Base-by-base conservation (phyloP, 2,329 filamentous ascomycete species). In the Dendryphion nanum region DNA sequence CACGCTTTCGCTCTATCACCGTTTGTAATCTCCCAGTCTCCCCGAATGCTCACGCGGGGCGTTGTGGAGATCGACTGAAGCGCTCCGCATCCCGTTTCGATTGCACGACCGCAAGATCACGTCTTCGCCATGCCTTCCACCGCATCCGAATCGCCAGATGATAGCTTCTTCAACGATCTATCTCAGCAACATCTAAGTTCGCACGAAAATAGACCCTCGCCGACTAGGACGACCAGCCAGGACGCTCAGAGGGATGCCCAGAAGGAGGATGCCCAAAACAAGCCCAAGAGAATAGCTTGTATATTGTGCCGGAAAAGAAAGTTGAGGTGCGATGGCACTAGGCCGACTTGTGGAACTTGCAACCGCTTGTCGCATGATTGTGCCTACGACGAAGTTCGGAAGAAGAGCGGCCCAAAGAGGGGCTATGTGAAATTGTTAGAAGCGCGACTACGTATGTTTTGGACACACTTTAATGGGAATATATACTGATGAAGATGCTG, bases 401-500 rank as follows among this genome's bases (percentile, higher is more conserved):
- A 89, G 70, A 95, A 95, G 79, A 95, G 89, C 64, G 90, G 90
- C 3, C 90, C 90, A 2, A 95, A 95, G 73, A 79, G 90, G 61
- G 90, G 90, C 54, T 95, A 96, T 63, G 90, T 95, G 45, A 95
- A 95, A 73, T 85, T 89, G 42, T 70, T 97, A 52, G 93, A 97
- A 68, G 90, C 94, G 63, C 81, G 93, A 64, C 71, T 98, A 59
- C 90, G 89, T 95, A 76, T 71, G 85, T 71, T 10, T 35, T 36
- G 30, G 38, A 30, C 28, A 17, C 28, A 18, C 10, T 18, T 30
- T 19, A 18, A 10, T 15, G 34, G n/a, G n/a, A n/a, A n/a, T n/a
- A 26, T 3, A 35, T 18, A 41, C 33, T 29, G n/a, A 31, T 31
- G 33, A 20, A 31, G 32, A 42, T 53, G 52, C 30, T 16, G 53